These are phyloP conservation scores for Papilionanthe hybrid DNA, from an alignment of 116 monocot genomes.

Conservation along the genomic window DNA sequence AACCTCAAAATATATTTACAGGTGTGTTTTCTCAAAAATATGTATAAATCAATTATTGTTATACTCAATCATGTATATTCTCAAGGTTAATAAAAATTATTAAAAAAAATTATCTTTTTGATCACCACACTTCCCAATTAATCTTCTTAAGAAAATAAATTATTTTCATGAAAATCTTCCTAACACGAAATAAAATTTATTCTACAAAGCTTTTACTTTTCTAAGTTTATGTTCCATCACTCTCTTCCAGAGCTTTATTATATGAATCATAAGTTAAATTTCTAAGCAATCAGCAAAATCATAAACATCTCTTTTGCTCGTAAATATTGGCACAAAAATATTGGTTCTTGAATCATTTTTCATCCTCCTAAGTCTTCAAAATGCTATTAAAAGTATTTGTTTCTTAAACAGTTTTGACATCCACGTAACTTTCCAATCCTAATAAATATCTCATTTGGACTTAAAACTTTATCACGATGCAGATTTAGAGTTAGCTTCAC, in stretches of 20 bases:
- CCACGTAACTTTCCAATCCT: no score
- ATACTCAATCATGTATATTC: neutral
- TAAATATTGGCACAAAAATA: neutral
- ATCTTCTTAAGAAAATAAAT: neutral
- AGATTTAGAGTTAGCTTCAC: neutral
- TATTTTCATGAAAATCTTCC: neutral
- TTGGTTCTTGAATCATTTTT: neutral
- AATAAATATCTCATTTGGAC: neutral
- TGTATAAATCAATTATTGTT: neutral
- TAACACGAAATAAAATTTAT: neutral
- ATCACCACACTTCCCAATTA: neutral
- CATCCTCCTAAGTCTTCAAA: neutral
- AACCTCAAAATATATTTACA: neutral
- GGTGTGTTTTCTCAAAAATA: neutral
- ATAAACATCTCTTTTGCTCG: neutral
- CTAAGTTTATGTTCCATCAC: neutral
- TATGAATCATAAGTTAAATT: neutral
- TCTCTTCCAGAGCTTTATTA: neutral
- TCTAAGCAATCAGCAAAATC: neutral
- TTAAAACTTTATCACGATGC: neutral
- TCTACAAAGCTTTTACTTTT: neutral
- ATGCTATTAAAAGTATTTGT: neutral
- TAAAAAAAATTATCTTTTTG: neutral
- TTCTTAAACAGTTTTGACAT: neutral
- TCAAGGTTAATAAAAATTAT: neutral